Percentiles rank a stretch among this genome's conserved stretches.
phyloP scores from a whole-genome alignment of 164 flowering plant species.

The Taxillus chinensis region DNA sequence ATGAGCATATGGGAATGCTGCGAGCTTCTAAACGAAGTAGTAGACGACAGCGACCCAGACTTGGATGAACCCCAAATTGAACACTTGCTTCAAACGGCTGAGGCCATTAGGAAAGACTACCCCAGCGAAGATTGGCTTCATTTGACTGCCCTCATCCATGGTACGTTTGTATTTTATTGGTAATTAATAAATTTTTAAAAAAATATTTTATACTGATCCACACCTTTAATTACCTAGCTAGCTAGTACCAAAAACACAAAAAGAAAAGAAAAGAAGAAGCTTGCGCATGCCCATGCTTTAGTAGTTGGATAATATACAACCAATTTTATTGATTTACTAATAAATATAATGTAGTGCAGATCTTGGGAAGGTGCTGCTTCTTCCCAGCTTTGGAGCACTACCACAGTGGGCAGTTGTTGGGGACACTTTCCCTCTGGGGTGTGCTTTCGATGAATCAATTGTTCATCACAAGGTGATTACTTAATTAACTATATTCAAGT shows the following conservation, averaged over 20 bases:
- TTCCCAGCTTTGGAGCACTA: constrained; percentile 36
- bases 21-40: constrained; percentile 23
- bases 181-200: no score
- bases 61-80: constrained; percentile 27
- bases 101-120: constrained; percentile 24
- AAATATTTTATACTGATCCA: no score
- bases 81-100: constrained; percentile 29
- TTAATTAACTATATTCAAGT: neutral
- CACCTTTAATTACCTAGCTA: no score
- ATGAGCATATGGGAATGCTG: constrained; percentile 36
- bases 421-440: constrained; percentile 71
- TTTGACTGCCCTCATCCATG: constrained; percentile 29
- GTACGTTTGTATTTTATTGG: constrained; percentile 5
- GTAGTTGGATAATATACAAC: no score
- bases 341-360: constrained; percentile 24
- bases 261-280: no score
- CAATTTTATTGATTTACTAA: no score
- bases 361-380: constrained; percentile 62
- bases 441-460: constrained; percentile 57
- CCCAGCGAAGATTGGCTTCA: constrained; percentile 30
- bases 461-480: constrained; percentile 52
- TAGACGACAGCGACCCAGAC: constrained; percentile 29
- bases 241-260: no score
- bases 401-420: constrained; percentile 74
- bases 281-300: no score